These are phyloP conservation scores for Pinus albicaulis DNA, from an alignment of 75 land plant genomes.

Conservation along the genomic window DNA sequence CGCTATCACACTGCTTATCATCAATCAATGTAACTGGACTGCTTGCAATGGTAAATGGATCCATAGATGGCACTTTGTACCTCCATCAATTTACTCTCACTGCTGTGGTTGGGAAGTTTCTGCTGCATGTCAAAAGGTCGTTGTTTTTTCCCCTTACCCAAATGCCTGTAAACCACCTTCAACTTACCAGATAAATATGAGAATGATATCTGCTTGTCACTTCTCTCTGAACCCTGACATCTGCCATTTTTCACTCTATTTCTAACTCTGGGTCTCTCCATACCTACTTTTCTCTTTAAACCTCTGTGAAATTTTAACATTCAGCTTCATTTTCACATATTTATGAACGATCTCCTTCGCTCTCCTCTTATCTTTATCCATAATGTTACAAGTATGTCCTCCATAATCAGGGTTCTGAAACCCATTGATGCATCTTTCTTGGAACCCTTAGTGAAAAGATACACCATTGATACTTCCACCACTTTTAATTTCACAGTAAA, in stretches of 20 bases:
- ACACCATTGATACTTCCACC: constrained; percentile 49
- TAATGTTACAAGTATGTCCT: neutral
- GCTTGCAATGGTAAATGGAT: constrained; percentile 36
- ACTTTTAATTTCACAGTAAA: constrained; percentile 59
- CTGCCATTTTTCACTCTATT: neutral
- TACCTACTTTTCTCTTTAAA: constrained; percentile 26
- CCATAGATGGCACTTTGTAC: constrained; percentile 32
- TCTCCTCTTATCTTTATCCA: constrained; percentile 20
- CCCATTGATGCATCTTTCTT: constrained; percentile 4
- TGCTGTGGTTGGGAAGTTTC: neutral
- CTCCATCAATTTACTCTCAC: constrained; percentile 15
- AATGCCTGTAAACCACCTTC: neutral
- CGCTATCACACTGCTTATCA: neutral
- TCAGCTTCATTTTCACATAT: constrained; percentile 59
- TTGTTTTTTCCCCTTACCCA: neutral
- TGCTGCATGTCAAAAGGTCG: neutral
- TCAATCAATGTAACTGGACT: constrained; percentile 10
- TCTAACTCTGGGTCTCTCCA: constrained; percentile 11
- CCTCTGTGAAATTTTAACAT: constrained; percentile 39
- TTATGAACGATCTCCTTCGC: constrained; percentile 43
- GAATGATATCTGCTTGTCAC: neutral
- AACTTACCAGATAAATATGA: neutral
- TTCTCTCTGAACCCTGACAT: neutral
- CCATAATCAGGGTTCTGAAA: neutral
- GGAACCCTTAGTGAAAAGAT: constrained; percentile 34